These are phyloP conservation scores for Raffaelea albimanens DNA, from an alignment of 2,329 filamentous ascomycete genomes.

Conservation along the genomic window DNA sequence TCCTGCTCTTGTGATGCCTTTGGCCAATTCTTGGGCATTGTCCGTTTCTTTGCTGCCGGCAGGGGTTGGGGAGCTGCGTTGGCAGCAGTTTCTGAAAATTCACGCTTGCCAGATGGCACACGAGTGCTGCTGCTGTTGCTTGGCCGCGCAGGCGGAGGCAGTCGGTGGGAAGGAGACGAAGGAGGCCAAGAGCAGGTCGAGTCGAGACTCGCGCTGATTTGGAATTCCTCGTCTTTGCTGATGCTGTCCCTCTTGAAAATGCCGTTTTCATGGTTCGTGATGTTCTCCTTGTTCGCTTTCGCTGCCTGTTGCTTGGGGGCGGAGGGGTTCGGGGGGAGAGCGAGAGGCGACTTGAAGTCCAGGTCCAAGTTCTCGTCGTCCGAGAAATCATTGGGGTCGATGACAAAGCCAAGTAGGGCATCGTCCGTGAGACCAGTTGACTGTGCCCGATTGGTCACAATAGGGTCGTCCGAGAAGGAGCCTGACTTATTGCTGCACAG, in stretches of 20 bases:
- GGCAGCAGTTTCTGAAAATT: slow-evolving; percentile 23
- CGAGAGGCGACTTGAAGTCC: slow-evolving; percentile 52
- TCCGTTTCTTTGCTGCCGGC: slow-evolving; percentile 49
- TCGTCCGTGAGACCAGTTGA: background rate
- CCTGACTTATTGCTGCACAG: slow-evolving; percentile 15
- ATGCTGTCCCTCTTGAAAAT: no score
- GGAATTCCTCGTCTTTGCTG: background rate
- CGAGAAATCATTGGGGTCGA: slow-evolving; percentile 77
- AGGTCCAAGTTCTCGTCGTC: slow-evolving; percentile 71
- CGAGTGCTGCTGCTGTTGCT: slow-evolving; percentile 1
- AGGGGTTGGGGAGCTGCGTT: slow-evolving; percentile 19
- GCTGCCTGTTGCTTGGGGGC: slow-evolving; percentile 17
- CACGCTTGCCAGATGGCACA: slow-evolving; percentile 30
- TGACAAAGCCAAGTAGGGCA: slow-evolving; percentile 4
- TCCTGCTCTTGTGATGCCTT: slow-evolving; percentile 24
- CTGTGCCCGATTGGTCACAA: slow-evolving; percentile 6
- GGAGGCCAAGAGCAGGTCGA: slow-evolving; percentile 60
- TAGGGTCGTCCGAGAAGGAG: slow-evolving; percentile 28
- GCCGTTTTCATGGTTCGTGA: background rate
- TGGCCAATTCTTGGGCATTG: slow-evolving; percentile 45
- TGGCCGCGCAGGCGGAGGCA: slow-evolving; percentile 23
- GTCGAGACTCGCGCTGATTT: background rate
- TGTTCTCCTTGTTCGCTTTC: slow-evolving; percentile 4
- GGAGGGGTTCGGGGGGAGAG: slow-evolving; percentile 26
- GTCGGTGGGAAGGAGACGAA: slow-evolving; percentile 43